A percentile compares a stretch with the other conserved stretches of the same genome.
phyloP scores from a whole-genome alignment of 2,329 filamentous ascomycete genomes.

The Chaetomium olivaceum region DNA sequence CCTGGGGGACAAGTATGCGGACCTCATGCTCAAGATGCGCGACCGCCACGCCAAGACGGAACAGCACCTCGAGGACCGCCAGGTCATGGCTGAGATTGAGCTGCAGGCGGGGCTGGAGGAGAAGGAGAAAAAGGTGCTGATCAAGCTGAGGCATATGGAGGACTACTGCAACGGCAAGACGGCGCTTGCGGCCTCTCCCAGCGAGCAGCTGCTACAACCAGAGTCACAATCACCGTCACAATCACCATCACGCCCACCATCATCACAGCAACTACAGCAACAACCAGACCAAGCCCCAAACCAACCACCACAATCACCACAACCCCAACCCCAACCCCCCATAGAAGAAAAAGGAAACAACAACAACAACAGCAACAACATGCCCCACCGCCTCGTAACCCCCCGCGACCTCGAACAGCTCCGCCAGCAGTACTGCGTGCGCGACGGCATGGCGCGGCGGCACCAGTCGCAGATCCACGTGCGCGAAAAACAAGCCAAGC shows the following conservation, averaged over 20 bases:
- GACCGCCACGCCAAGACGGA: conserved; percentile 56
- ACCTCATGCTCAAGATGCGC: conserved; percentile 53
- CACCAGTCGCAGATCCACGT: conserved; percentile 65
- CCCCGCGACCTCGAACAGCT: conserved; percentile 60
- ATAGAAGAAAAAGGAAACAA: too few species aligned
- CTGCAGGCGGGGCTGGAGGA: conserved; percentile 56
- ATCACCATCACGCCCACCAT: background rate
- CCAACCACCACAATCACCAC: background rate
- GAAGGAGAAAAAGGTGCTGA: conserved; percentile 48
- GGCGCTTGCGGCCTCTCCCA: conserved; percentile 33
- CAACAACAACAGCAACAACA: conserved; percentile 44
- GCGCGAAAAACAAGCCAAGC: conserved; percentile 63
- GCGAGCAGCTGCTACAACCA: conserved; percentile 2
- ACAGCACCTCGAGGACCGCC: conserved; percentile 59
- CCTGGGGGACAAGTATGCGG: conserved; percentile 50
- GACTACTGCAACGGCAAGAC: conserved; percentile 58
- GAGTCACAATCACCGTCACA: conserved; percentile 9
- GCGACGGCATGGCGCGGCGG: conserved; percentile 59
- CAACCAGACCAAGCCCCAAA: background rate
- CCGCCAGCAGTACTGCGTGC: conserved; percentile 60
- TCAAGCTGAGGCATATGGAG: conserved; percentile 64
- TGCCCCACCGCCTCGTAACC: conserved; percentile 57
- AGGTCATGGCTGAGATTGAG: conserved; percentile 64
- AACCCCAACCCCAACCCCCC: conserved; percentile 49
- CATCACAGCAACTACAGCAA: conserved; percentile 10